A percentile compares a stretch with the other conserved stretches of the same genome.
Conservation (phyloP, 2,329 filamentous ascomycete species). For the Fusarium miscanthi region DNA sequence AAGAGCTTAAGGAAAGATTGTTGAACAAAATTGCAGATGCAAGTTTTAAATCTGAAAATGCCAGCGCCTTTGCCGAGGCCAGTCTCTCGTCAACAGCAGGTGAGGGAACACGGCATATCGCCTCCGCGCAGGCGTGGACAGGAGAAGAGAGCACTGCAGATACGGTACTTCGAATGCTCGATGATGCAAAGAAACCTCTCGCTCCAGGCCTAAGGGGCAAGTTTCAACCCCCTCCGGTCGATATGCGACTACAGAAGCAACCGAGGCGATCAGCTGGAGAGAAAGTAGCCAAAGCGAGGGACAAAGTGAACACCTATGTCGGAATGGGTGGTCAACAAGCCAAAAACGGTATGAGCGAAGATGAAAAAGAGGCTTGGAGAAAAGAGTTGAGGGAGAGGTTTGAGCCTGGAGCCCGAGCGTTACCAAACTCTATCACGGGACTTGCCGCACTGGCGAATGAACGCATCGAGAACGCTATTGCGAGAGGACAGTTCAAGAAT, state of each 20-base stretch:
- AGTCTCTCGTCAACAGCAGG: slow-evolving; percentile 68
- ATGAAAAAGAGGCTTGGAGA: slow-evolving; percentile 78
- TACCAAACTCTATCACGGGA: slow-evolving; percentile 82
- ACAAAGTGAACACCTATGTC: slow-evolving; percentile 66
- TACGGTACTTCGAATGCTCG: slow-evolving; percentile 83
- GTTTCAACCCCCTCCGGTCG: slow-evolving; percentile 60
- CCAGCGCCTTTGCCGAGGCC: slow-evolving; percentile 60
- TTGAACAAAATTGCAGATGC: slow-evolving; percentile 67
- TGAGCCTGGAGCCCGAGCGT: slow-evolving; percentile 73
- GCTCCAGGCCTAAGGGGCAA: slow-evolving; percentile 60
- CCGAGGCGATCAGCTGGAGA: slow-evolving; percentile 56
- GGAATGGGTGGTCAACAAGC: slow-evolving; percentile 60
- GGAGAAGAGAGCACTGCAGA: slow-evolving; percentile 81
- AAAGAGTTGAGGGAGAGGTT: slow-evolving; percentile 86
- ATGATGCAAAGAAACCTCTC: slow-evolving; percentile 81
- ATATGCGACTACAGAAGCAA: slow-evolving; percentile 61
- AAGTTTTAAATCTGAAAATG: slow-evolving; percentile 64
- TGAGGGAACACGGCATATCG: slow-evolving; percentile 74
- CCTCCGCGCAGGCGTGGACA: slow-evolving; percentile 77
- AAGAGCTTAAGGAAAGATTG: slow-evolving; percentile 69
- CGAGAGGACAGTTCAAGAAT: slow-evolving; percentile 86
- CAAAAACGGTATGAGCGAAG: slow-evolving; percentile 68
- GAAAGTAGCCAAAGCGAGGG: slow-evolving; percentile 65
- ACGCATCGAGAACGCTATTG: slow-evolving; percentile 92
- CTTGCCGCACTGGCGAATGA: slow-evolving; percentile 88